Evolutionary conservation across 768 basidiomycete genomes (phyloP).

Genomic region (Rhizopogon vinicolor): DNA sequence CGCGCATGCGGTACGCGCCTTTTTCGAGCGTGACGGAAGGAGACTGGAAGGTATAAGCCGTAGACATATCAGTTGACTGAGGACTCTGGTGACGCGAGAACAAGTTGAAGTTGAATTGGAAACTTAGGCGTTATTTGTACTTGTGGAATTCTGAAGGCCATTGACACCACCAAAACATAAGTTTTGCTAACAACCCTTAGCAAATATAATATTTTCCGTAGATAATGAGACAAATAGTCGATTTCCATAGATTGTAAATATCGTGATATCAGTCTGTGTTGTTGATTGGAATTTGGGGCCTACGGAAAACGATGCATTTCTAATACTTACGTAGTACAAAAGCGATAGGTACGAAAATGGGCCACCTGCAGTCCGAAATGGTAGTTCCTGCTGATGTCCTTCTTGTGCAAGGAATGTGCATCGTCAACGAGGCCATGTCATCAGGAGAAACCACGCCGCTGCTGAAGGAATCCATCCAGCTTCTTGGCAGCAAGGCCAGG

Average conservation of each 20-base stretch:
- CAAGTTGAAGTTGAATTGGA: conserved; percentile 5
- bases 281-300: too few relatives aligned
- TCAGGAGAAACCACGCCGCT: conserved; percentile 97
- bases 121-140: not conserved
- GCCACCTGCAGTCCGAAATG: conserved; percentile 76
- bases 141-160: not conserved
- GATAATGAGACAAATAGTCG: too few relatives aligned
- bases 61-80: not conserved
- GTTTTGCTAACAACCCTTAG: too few relatives aligned
- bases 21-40: conserved; percentile 65
- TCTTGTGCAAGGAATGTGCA: conserved; percentile 86
- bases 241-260: too few relatives aligned
- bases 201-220: too few relatives aligned
- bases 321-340: too few relatives aligned
- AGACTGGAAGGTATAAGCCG: conserved; percentile 34
- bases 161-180: too few relatives aligned
- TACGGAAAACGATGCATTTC: too few relatives aligned
- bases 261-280: too few relatives aligned
- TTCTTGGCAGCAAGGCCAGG: conserved; percentile 67
- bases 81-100: conserved; percentile 21
- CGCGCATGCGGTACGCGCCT: conserved; percentile 62
- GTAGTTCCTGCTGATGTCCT: conserved; percentile 92
- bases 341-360: too few relatives aligned
- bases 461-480: conserved; percentile 90
- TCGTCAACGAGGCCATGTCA: conserved; percentile 99